A percentile compares a stretch with the other conserved stretches of the same genome.
Evolutionary conservation across 257 asterid genomes (phyloP).

Genomic region (Solanum gracilifrons): DNA sequence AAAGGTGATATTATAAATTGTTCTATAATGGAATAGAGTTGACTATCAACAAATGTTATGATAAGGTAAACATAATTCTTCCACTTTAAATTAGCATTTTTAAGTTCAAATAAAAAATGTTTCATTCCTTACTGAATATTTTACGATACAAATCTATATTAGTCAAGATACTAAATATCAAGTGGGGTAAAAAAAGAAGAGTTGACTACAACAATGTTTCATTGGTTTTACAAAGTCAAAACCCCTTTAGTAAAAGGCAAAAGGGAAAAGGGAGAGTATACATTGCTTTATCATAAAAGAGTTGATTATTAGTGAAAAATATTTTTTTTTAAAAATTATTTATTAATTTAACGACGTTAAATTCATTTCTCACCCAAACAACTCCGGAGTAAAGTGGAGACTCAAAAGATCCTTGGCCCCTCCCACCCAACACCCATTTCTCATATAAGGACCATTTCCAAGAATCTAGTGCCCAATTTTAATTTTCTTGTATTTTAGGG

Average conservation of each 20-base stretch:
- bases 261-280: neutral
- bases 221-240: neutral
- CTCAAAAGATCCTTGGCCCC: neutral
- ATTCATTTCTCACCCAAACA: neutral
- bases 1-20: neutral
- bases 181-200: no score
- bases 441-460: neutral
- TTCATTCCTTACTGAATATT: neutral
- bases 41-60: neutral
- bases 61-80: neutral
- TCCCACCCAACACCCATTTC: neutral
- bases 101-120: neutral
- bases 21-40: neutral
- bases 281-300: neutral
- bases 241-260: neutral
- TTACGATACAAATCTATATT: neutral
- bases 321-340: neutral
- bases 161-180: neutral
- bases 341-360: neutral
- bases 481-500: neutral
- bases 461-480: neutral
- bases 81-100: neutral
- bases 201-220: neutral
- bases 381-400: neutral
- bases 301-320: neutral